Evolutionary conservation across 2,329 filamentous ascomycete genomes (phyloP).

Genomic region (Aureobasidium sp.): DNA sequence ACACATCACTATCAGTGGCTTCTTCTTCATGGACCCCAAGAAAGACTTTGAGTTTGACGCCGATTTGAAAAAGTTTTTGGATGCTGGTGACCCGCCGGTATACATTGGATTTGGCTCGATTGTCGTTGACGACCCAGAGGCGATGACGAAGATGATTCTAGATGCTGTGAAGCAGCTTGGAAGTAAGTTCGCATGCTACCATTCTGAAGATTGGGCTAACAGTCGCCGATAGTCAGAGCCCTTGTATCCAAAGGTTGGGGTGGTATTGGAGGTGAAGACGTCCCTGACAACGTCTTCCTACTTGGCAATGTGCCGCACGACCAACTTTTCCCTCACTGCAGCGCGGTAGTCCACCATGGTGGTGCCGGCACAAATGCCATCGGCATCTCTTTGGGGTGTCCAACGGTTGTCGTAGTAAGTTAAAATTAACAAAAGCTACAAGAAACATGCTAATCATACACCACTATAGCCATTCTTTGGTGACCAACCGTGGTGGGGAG

Average conservation of each 20-base stretch:
- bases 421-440: rapidly evolving
- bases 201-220: not conserved
- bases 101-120: slow-evolving; percentile 83
- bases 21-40: slow-evolving; percentile 62
- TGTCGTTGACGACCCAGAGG: slow-evolving; percentile 67
- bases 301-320: slow-evolving; percentile 48
- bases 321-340: slow-evolving; percentile 50
- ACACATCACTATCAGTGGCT: slow-evolving; percentile 66
- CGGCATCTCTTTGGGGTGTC: slow-evolving; percentile 43
- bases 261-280: slow-evolving; percentile 34
- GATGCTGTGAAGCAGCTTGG: slow-evolving; percentile 53
- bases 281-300: slow-evolving; percentile 41
- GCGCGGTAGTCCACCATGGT: slow-evolving; percentile 50
- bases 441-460: not conserved
- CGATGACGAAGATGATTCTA: slow-evolving; percentile 63
- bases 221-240: not conserved
- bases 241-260: slow-evolving; percentile 51
- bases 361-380: slow-evolving; percentile 52
- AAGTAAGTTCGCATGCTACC: slow-evolving; percentile 29
- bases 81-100: slow-evolving; percentile 62
- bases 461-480: slow-evolving; percentile 43
- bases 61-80: slow-evolving; percentile 30
- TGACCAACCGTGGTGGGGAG: slow-evolving; percentile 49
- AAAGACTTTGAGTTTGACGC: slow-evolving; percentile 41
- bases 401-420: slow-evolving; percentile 42